Base-by-base conservation (phyloP, 2,329 filamentous ascomycete genomes). In the Sporothrix globosa region DNA sequence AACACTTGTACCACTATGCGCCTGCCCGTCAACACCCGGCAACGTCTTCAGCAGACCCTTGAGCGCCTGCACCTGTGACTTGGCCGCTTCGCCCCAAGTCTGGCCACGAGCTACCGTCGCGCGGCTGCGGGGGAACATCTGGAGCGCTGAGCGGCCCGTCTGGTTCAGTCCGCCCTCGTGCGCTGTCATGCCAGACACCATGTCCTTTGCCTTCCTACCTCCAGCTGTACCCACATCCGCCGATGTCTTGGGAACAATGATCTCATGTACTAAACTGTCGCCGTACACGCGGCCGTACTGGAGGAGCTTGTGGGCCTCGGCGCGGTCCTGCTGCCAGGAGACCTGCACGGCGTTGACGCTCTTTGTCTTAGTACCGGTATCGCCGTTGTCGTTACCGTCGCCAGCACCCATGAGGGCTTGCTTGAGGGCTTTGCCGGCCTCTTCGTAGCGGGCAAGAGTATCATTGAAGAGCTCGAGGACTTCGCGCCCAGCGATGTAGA, bases 261-360 rank as follows among this genome's bases (percentile, higher is more conserved):
- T 73, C 24, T 71, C 69, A 46, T 70, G 72, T 44, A 73, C 72
- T 11, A 75, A 65, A 4, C 71, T 68, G 21, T 74, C 74, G 52
- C 73, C 74, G 70, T 74, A 75, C 4, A 66, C 50, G 3, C 73
- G 72, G n/a, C 74, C 74, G 56, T 73, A 75, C 2, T n/a, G 17
- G 0, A 75, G 58, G 19, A 74, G 70, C 69, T 71, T 72, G 53
- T 58, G 71, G 11, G 72, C 71, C 46, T 74, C 71, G 24, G 44
- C 56, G 30, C 69, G 61, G 71, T 75, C 74, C 13, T 72, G 72
- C 27, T 67, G 52, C 74, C 74, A 75, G 19, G 69, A 63, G 2
- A 54, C 61, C 21, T 48, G 46, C 30, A 56, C 34, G 10, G 34
- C 21, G 4, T 61, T 44, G 11, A 70, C 27, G 19, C 30, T 34